Evolutionary conservation across 2,329 filamentous ascomycete species (phyloP).

Genomic region (Nannizziopsis barbatae): DNA sequence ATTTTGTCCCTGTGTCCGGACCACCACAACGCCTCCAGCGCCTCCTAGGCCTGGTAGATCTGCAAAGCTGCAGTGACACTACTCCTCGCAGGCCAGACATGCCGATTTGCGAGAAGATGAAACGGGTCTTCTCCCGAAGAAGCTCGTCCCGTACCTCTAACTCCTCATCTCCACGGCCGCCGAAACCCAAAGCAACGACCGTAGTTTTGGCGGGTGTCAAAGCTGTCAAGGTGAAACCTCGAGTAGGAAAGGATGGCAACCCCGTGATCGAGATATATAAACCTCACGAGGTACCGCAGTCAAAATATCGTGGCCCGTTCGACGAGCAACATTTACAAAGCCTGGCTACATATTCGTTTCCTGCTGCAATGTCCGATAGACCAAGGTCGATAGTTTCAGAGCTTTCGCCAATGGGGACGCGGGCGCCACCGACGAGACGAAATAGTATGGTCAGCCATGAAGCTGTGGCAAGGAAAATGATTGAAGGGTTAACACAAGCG

Average conservation of each 20-base stretch:
- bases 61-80: neutral
- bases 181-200: constrained; percentile 6
- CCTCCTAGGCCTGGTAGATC: neutral
- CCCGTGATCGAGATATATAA: constrained; percentile 40
- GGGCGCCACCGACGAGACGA: constrained; percentile 9
- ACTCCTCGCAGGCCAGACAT: constrained; percentile 1
- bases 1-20: neutral
- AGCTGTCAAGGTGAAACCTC: constrained; percentile 7
- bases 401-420: constrained; percentile 26
- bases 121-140: constrained; percentile 15
- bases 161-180: constrained; percentile 5
- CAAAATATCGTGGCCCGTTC: constrained; percentile 40
- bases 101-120: constrained; percentile 17
- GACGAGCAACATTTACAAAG: constrained; percentile 36
- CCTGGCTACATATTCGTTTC: constrained; percentile 37
- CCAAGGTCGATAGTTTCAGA: constrained; percentile 28
- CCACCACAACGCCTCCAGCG: neutral
- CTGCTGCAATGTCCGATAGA: constrained; percentile 23
- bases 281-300: constrained; percentile 37
- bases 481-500: constrained; percentile 5
- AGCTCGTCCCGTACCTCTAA: constrained; percentile 1
- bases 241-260: constrained; percentile 21
- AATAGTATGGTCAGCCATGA: constrained; percentile 5
- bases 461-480: neutral
- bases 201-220: constrained; percentile 23